Conservation (phyloP, 225 moss, liverwort and hornwort species). For the Thuidium tamariscinum region DNA sequence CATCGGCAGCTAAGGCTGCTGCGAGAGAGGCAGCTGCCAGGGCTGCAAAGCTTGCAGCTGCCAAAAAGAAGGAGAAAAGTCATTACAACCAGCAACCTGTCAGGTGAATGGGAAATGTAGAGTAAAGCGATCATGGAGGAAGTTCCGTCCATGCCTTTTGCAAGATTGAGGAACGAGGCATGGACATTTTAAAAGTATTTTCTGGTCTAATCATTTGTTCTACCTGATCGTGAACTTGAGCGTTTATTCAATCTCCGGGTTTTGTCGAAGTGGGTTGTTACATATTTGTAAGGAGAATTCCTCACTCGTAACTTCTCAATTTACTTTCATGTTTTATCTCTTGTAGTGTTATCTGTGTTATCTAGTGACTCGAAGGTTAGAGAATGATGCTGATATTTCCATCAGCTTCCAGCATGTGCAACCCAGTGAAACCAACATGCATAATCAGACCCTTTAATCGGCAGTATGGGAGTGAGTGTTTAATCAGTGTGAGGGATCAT, state of each 20-base stretch:
- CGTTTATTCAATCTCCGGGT: constrained; percentile 29
- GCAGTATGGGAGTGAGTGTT: constrained; percentile 29
- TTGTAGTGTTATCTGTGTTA: constrained; percentile 40
- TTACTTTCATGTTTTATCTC: constrained; percentile 34
- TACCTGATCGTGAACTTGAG: constrained; percentile 43
- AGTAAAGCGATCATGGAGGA: constrained; percentile 30
- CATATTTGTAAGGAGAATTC: constrained; percentile 41
- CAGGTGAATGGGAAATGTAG: constrained; percentile 54
- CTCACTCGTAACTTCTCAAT: constrained; percentile 34
- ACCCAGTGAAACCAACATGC: constrained; percentile 30
- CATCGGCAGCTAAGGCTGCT: constrained; percentile 71
- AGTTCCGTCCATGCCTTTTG: constrained; percentile 19
- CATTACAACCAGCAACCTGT: constrained; percentile 65
- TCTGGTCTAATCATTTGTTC: constrained; percentile 39
- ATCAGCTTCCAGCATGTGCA: constrained; percentile 22
- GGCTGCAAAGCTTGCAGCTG: constrained; percentile 87
- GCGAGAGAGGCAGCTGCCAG: constrained; percentile 87
- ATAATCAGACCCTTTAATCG: constrained; percentile 23
- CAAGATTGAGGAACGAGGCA: constrained; percentile 22
- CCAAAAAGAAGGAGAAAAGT: constrained; percentile 56
- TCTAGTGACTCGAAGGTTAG: constrained; percentile 32
- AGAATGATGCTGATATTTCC: constrained; percentile 36
- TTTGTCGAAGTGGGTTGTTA: constrained; percentile 38
- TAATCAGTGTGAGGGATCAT: constrained; percentile 22
- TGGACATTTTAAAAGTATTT: constrained; percentile 39